phyloP scores from a whole-genome alignment of 78 protist genomes.

The Dictyostelium intermedium region DNA sequence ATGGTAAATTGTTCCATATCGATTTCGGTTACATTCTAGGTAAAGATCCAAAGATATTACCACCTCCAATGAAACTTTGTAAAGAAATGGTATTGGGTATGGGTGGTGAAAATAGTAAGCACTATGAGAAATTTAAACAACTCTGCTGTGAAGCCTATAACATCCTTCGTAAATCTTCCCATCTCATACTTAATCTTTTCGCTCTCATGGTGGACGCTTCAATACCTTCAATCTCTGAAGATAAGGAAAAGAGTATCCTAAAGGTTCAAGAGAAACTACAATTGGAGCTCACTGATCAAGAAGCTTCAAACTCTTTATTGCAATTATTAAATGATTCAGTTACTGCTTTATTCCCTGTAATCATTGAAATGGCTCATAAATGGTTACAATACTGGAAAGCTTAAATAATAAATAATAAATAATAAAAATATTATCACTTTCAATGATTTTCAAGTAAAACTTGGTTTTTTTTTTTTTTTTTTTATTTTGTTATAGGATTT shows the following conservation, averaged over 20 bases:
- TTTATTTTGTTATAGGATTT: too few species aligned
- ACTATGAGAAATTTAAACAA: constrained; percentile 84
- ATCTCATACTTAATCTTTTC: constrained; percentile 93
- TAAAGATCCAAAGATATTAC: constrained; percentile 96
- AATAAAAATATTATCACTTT: background rate
- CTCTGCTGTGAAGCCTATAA: constrained; percentile 94
- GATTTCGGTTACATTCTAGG: constrained; percentile 99
- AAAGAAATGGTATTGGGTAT: constrained; percentile 97
- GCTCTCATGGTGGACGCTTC: constrained; percentile 95
- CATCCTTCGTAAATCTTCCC: constrained; percentile 92
- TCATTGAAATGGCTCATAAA: constrained; percentile 92
- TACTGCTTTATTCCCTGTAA: constrained; percentile 92
- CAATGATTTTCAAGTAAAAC: too few species aligned
- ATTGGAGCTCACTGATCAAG: constrained; percentile 94
- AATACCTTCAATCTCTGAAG: constrained; percentile 88
- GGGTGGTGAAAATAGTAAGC: constrained; percentile 94
- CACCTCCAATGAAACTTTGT: constrained; percentile 95
- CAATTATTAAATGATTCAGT: constrained; percentile 91
- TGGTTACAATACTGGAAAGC: constrained; percentile 86
- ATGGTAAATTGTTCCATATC: constrained; percentile 95
- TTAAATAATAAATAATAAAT: background rate
- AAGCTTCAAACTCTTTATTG: constrained; percentile 89
- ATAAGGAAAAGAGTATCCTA: constrained; percentile 38
- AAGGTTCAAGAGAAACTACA: constrained; percentile 94
- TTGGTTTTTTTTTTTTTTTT: too few species aligned